Evolutionary conservation across 768 basidiomycete species (phyloP), one percentile per base, ranked within the genome.

Genomic region (Podaxis sp.): DNA sequence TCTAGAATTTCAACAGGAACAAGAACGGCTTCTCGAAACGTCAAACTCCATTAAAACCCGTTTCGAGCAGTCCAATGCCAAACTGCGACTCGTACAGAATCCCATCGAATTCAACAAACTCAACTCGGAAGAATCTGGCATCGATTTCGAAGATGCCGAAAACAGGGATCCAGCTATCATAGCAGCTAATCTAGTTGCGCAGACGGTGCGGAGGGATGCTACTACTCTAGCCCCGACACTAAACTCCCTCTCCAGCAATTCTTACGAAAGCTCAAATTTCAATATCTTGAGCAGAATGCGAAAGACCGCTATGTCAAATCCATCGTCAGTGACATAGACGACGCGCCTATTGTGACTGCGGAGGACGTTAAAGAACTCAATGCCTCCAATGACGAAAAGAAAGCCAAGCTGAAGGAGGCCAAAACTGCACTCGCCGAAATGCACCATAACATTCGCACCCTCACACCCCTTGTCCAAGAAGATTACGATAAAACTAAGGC

Each of bases 251-350:
- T 49, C 22, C 12, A 91, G 91, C 78, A 86, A 6, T 91, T 87
- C 67, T 77, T 94, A 20, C 82, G 88, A 24, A 91, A 91, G 68
- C 84, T 95, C 28, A 96, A 96, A 74, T 94, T 93, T 69, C 90
- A 91, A 66, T 95, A 93, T 70, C 77, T 95, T 17, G 93, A 96
- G 69, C 91, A 94, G 72, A 91, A 94, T 66, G 91, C 95, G 2
- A 96, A 96, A 71, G 87, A 93, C 68, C 88, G 90, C 74, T 96
- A 95, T 69, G 82, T 95, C 67, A 89, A 90, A 72, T 87, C 87
- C 0, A 94, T 96, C 67, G 89, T 94, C 54, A 91, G 88, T 70
- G 90, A 95, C 65, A 86, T 85, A 59, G 87, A 92, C 67, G 91
- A 95, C 62, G 90, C 92, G 0, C 89, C 90, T 2, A 84, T 87